Conservation (phyloP, 2,329 filamentous ascomycete genomes). For the Colletotrichum sp. region DNA sequence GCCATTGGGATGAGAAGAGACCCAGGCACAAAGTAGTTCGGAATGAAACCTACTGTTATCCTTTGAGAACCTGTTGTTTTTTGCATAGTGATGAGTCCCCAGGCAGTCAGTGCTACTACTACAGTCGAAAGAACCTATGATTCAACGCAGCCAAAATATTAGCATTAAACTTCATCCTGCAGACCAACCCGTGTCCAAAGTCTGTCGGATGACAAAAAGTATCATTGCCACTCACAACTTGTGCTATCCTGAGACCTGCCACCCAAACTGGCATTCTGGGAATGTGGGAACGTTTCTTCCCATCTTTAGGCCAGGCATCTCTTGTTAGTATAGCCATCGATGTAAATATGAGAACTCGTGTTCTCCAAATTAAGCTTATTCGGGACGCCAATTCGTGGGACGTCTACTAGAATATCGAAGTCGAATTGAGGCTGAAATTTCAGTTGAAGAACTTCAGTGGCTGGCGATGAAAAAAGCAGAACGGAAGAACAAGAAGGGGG, state of each 20-base stretch:
- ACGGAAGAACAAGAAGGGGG: neutral
- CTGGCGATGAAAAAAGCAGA: neutral
- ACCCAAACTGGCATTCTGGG: neutral
- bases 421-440: neutral
- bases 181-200: neutral
- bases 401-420: neutral
- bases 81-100: neutral
- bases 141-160: neutral
- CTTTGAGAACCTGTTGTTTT: neutral
- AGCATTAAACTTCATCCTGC: neutral
- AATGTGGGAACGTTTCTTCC: neutral
- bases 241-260: neutral
- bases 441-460: neutral
- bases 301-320: neutral
- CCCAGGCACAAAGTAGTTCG: neutral
- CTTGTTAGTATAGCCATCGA: neutral
- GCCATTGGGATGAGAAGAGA: neutral
- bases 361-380: neutral
- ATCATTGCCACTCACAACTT: neutral
- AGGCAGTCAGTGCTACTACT: neutral
- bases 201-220: neutral
- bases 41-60: neutral
- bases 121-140: neutral
- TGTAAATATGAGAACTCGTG: neutral
- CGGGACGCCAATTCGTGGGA: neutral